Percentiles rank a stretch among this genome's conserved stretches.
phyloP scores from a whole-genome alignment of 768 basidiomycete species.

The Mycena rebaudengoi region DNA sequence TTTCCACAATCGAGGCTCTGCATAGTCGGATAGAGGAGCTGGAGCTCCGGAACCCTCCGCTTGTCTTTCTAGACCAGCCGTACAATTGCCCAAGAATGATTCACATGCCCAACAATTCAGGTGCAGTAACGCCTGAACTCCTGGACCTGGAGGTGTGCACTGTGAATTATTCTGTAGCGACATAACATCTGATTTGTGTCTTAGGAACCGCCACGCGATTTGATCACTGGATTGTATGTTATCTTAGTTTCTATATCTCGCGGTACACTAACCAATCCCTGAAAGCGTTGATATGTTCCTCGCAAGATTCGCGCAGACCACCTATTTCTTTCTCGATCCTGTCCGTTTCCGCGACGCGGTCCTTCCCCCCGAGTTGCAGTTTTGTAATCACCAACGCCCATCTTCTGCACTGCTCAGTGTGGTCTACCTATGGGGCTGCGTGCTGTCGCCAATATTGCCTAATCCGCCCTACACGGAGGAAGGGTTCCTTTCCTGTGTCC shows the following conservation, averaged over 20 bases:
- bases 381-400: conserved; percentile 6
- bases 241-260: background rate
- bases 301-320: background rate
- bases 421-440: conserved; percentile 10
- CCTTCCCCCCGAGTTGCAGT: background rate
- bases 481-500: background rate
- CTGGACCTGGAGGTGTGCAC: no score
- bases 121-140: no score
- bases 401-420: conserved; percentile 2
- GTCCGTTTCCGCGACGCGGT: background rate
- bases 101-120: no score
- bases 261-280: no score
- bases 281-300: conserved; percentile 13
- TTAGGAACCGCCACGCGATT: conserved; percentile 2
- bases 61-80: background rate
- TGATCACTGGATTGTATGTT: background rate
- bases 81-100: background rate
- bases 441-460: background rate
- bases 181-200: background rate
- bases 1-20: background rate
- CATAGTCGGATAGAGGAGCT: conserved; percentile 1
- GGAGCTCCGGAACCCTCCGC: background rate
- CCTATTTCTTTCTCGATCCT: conserved; percentile 12
- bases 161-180: no score
- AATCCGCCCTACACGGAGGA: background rate